Percentiles rank a stretch among this genome's conserved stretches.
Evolutionary conservation across 192 early-diverging fungal species (phyloP).

Genomic region (Coemansia sp.): DNA sequence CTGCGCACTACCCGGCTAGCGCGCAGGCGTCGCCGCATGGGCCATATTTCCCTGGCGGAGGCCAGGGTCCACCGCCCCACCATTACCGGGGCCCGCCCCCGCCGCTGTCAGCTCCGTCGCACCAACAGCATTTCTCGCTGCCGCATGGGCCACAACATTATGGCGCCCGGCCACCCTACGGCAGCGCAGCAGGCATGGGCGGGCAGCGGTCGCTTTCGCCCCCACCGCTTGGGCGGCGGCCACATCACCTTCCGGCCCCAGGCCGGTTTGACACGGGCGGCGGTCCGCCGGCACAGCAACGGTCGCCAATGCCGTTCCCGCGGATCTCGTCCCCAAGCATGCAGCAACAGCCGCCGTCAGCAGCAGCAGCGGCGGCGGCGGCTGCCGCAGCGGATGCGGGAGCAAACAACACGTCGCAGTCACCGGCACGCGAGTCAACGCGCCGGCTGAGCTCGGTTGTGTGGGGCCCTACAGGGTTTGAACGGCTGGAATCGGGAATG

Average conservation of each 20-base stretch:
- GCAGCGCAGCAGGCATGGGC: slow-evolving; percentile 1
- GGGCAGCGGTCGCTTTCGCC: slow-evolving; percentile 38
- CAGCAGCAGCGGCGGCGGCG: slow-evolving; percentile 5
- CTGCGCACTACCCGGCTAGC: slow-evolving; percentile 6
- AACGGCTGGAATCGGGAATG: slow-evolving; percentile 47
- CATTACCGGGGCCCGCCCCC: slow-evolving; percentile 10
- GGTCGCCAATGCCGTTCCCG: slow-evolving; percentile 43
- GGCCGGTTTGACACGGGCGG: slow-evolving; percentile 22
- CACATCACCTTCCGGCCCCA: slow-evolving; percentile 21
- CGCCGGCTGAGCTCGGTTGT: slow-evolving; percentile 49
- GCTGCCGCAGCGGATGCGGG: not conserved
- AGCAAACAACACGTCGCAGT: slow-evolving; percentile 24
- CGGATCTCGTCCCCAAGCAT: slow-evolving; percentile 42
- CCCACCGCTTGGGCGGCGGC: slow-evolving; percentile 4
- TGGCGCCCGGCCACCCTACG: slow-evolving; percentile 7
- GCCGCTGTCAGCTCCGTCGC: slow-evolving; percentile 29
- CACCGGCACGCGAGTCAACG: slow-evolving; percentile 45
- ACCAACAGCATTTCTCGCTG: slow-evolving; percentile 28
- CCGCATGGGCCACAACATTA: slow-evolving; percentile 4
- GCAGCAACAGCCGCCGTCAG: slow-evolving; percentile 6
- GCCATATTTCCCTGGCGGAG: slow-evolving; percentile 7
- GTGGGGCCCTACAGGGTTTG: slow-evolving; percentile 47
- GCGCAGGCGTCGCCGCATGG: slow-evolving; percentile 29
- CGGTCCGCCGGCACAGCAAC: slow-evolving; percentile 5
- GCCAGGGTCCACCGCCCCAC: not conserved